Conservation (phyloP, 1,284 basidiomycete species). For the Boletus coffeatus region DNA sequence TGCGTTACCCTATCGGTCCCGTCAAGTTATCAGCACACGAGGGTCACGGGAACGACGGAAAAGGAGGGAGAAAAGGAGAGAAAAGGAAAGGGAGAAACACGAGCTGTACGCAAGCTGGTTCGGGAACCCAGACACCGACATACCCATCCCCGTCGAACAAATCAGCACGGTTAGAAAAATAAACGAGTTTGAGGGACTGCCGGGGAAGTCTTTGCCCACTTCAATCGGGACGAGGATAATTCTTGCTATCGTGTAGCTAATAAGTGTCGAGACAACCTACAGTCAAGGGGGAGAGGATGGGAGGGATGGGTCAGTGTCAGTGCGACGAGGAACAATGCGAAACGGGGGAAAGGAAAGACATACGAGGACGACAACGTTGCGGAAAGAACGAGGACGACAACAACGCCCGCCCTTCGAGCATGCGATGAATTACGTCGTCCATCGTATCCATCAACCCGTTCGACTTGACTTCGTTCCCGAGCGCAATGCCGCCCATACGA, state of each 20-base stretch:
- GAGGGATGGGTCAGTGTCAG: neutral
- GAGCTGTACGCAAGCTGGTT: conserved; percentile 87
- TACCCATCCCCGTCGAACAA: conserved; percentile 57
- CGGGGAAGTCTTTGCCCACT: conserved; percentile 72
- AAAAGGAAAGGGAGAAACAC: neutral
- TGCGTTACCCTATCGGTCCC: conserved; percentile 68
- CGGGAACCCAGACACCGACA: conserved; percentile 35
- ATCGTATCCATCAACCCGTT: conserved; percentile 84
- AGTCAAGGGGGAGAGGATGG: neutral
- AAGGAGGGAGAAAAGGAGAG: too few relatives aligned
- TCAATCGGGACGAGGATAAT: conserved; percentile 94
- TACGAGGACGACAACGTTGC: conserved; percentile 33
- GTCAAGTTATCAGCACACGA: neutral
- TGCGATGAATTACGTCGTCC: conserved; percentile 61
- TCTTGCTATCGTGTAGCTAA: conserved; percentile 95
- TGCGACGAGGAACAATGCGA: neutral
- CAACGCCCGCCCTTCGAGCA: conserved; percentile 69
- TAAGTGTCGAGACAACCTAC: conserved; percentile 84
- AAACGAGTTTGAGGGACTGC: conserved; percentile 68
- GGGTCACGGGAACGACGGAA: too few relatives aligned
- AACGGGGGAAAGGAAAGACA: conserved; percentile 8
- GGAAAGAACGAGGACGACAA: conserved; percentile 62
- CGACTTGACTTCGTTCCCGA: conserved; percentile 90
- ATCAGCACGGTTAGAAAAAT: conserved; percentile 92
- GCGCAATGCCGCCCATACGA: conserved; percentile 98